Evolutionary conservation across 768 basidiomycete species (phyloP).

Genomic region (Tricholoma sp.): DNA sequence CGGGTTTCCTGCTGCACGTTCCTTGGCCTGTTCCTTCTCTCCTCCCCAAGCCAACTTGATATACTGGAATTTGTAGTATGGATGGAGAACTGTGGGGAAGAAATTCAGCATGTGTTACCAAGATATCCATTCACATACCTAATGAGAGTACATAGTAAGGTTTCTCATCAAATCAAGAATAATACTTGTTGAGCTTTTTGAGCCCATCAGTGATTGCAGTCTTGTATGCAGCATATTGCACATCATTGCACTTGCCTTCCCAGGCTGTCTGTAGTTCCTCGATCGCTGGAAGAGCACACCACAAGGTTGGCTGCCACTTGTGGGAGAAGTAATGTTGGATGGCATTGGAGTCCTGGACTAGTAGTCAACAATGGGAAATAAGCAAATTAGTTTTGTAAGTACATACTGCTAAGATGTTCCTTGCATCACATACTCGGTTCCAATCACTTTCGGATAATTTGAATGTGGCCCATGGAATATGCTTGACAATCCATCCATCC

Average conservation of each 20-base stretch:
- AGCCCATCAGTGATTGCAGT: slow-evolving; percentile 16
- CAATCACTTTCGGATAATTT: neutral
- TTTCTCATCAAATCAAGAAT: slow-evolving; percentile 16
- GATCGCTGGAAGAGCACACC: neutral
- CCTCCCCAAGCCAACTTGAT: slow-evolving; percentile 24
- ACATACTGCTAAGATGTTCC: neutral
- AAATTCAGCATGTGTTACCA: neutral
- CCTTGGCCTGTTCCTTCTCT: slow-evolving; percentile 16
- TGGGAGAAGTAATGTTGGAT: neutral
- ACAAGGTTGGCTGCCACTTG: neutral
- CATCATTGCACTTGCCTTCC: slow-evolving; percentile 1
- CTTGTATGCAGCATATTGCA: slow-evolving; percentile 14
- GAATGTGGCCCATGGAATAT: neutral
- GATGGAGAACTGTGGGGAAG: slow-evolving; percentile 16
- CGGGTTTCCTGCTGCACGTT: slow-evolving; percentile 9
- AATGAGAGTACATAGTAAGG: slow-evolving; percentile 19
- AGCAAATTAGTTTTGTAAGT: neutral
- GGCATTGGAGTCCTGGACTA: neutral
- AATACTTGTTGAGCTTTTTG: slow-evolving; percentile 21
- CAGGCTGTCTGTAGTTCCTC: neutral
- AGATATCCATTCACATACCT: neutral
- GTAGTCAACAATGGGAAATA: neutral
- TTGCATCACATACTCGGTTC: neutral
- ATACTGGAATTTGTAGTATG: slow-evolving; percentile 26
- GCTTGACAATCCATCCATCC: neutral